Evolutionary conservation across 2,329 filamentous ascomycete species (phyloP), one percentile per base, ranked within the genome.

Genomic region (Botryotinia convoluta): DNA sequence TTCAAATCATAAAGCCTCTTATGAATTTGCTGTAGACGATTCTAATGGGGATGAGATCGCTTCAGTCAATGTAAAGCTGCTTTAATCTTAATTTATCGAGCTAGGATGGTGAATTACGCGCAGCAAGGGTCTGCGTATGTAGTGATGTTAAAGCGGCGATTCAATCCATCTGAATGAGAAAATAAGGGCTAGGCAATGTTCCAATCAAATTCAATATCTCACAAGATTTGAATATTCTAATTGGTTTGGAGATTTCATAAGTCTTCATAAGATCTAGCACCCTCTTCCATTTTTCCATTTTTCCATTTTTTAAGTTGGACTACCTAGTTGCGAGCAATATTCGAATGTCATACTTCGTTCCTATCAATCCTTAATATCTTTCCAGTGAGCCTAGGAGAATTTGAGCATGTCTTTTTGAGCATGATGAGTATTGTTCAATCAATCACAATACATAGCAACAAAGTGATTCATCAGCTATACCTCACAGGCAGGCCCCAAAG

Each of bases 61-160:
- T 54, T 54, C n/a, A 3, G 51, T 54, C n/a, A 14, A 29, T 29
- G 8, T 29, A 4, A 29, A 54, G 51, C n/a, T 54, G 51, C 14
- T 54, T 54, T 54, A 54, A 54, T 29, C 4, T 12, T 16, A 5
- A 54, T 10, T 12, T 4, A 2, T 5, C 1, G 4, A 51, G 10
- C 12, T n/a, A 12, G 45, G 22, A 22, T 5, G 4, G 9, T 12
- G 45, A 26, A 26, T 5, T 18, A 48, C 0, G 45, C 1, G 48
- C 48, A 54, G 10, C 26, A 14, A 54, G 4, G 48, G 48, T 29
- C 3, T 29, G 26, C 6, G n/a, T 5, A 1, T 29, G 12, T 29
- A 18, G 2, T 0, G 0, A 8, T 32, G 3, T 16, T 18, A 32
- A 29, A 57, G 51, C n/a, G 14, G n/a, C n/a, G 6, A 18, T 2